Conservation (phyloP, 805 yeast species). For the Ogataea minuta region DNA sequence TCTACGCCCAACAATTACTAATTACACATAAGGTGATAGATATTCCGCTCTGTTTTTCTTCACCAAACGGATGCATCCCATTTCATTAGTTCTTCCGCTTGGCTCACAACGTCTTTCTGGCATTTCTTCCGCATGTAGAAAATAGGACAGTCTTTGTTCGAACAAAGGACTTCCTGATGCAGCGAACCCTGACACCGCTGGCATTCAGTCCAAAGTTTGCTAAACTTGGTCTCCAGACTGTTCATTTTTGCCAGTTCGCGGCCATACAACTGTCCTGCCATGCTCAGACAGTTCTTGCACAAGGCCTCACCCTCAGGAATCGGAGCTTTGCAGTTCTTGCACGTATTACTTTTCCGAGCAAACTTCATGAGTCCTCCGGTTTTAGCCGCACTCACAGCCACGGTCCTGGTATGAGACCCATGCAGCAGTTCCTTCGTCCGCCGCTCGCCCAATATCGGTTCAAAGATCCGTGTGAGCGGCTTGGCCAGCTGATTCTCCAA, state of each 20-base stretch:
- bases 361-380: slow-evolving; percentile 86
- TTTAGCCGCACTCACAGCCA: slow-evolving; percentile 69
- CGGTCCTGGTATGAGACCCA: slow-evolving; percentile 82
- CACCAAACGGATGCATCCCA: slow-evolving; percentile 65
- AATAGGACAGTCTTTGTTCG: slow-evolving; percentile 95
- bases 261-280: slow-evolving; percentile 78
- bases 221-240: slow-evolving; percentile 74
- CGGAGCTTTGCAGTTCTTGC: slow-evolving; percentile 87
- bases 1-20: not conserved
- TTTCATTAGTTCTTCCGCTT: slow-evolving; percentile 55
- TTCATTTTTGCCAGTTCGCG: slow-evolving; percentile 77
- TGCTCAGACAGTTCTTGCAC: slow-evolving; percentile 72
- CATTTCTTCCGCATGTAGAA: slow-evolving; percentile 93
- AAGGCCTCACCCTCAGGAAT: slow-evolving; percentile 51
- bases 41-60: slow-evolving; percentile 1
- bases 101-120: slow-evolving; percentile 65
- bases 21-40: slow-evolving; percentile 1
- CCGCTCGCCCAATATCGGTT: slow-evolving; percentile 88
- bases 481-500: slow-evolving; percentile 89
- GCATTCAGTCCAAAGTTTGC: slow-evolving; percentile 95
- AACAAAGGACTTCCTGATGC: slow-evolving; percentile 93
- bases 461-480: slow-evolving; percentile 90
- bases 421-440: slow-evolving; percentile 76
- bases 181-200: slow-evolving; percentile 96
- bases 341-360: slow-evolving; percentile 82